These are phyloP conservation scores for Trypanosoma conorhini DNA, from an alignment of 208 protist genomes.

Conservation along the genomic window DNA sequence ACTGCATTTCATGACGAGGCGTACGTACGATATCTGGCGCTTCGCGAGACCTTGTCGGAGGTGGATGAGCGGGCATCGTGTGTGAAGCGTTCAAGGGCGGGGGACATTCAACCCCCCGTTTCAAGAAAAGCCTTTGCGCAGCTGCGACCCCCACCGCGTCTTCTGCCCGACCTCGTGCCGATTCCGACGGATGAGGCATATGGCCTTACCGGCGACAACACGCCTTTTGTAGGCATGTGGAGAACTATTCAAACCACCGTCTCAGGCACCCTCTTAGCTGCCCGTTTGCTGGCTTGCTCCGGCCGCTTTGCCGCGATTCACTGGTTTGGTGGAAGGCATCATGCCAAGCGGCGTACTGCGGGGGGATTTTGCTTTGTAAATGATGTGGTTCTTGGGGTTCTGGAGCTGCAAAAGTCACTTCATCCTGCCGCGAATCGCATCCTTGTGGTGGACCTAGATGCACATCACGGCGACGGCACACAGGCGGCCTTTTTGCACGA, in stretches of 20 bases:
- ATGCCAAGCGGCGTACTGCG: constrained; percentile 85
- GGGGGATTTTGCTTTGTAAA: constrained; percentile 99
- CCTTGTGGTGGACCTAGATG: constrained; percentile 98
- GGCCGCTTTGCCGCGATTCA: constrained; percentile 93
- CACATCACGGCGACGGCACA: constrained; percentile 99
- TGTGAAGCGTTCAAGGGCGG: constrained; percentile 20
- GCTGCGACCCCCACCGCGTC: constrained; percentile 9
- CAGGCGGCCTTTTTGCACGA: constrained; percentile 97
- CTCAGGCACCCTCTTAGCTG: constrained; percentile 44
- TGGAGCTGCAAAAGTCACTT: constrained; percentile 94
- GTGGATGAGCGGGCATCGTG: constrained; percentile 34
- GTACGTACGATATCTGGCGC: constrained; percentile 42
- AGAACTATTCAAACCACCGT: constrained; percentile 37
- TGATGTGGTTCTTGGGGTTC: constrained; percentile 98
- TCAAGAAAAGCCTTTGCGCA: constrained; percentile 16
- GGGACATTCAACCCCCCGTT: constrained; percentile 23
- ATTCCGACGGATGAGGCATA: constrained; percentile 30
- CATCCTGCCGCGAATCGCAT: constrained; percentile 66
- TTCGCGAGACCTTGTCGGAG: constrained; percentile 45
- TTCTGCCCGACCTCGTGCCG: constrained; percentile 33
- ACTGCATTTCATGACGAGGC: constrained; percentile 34
- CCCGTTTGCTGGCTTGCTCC: constrained; percentile 31
- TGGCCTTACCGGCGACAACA: constrained; percentile 34
- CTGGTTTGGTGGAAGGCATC: constrained; percentile 97
- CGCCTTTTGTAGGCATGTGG: constrained; percentile 54